These are phyloP conservation scores for Tolypocladium amazonense DNA, from an alignment of 2,329 filamentous ascomycete species.

Conservation along the genomic window DNA sequence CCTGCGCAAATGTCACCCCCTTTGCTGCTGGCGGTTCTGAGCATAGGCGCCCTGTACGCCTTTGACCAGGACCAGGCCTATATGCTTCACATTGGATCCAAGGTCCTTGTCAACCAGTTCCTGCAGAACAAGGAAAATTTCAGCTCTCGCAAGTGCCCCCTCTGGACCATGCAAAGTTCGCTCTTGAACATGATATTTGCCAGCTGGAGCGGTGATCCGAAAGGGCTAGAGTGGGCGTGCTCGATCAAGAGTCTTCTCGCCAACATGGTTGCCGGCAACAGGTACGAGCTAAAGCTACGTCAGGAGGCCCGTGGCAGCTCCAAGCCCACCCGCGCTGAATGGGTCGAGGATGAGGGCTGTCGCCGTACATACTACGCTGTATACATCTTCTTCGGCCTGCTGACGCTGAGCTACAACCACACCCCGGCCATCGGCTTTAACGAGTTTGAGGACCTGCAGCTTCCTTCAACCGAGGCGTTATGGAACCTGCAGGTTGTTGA, in stretches of 20 bases:
- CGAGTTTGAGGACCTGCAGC: slow-evolving; percentile 85
- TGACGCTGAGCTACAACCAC: slow-evolving; percentile 95
- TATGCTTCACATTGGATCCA: slow-evolving; percentile 93
- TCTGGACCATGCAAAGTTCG: slow-evolving; percentile 98
- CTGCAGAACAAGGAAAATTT: slow-evolving; percentile 98
- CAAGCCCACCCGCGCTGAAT: slow-evolving; percentile 72
- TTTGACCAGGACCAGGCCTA: slow-evolving; percentile 97
- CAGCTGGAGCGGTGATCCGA: slow-evolving; percentile 97
- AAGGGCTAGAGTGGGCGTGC: slow-evolving; percentile 96
- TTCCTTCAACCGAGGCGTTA: slow-evolving; percentile 86
- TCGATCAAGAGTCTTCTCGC: slow-evolving; percentile 97
- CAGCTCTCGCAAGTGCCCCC: slow-evolving; percentile 89
- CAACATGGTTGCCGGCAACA: slow-evolving; percentile 97
- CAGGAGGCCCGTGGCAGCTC: slow-evolving; percentile 74
- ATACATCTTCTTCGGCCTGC: slow-evolving; percentile 95
- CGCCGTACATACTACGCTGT: slow-evolving; percentile 95
- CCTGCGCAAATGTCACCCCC: slow-evolving; percentile 72
- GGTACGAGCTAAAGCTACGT: slow-evolving; percentile 90
- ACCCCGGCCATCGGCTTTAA: slow-evolving; percentile 97
- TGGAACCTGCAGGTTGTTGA: slow-evolving; percentile 82
- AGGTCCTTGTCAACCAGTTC: slow-evolving; percentile 94
- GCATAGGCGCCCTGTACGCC: slow-evolving; percentile 90
- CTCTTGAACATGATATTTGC: slow-evolving; percentile 98
- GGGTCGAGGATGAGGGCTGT: slow-evolving; percentile 95
- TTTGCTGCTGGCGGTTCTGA: slow-evolving; percentile 78